Evolutionary conservation across 1,139 yeast species (phyloP), one percentile per base, ranked within the genome.

Genomic region (Yamadazyma aaseri): DNA sequence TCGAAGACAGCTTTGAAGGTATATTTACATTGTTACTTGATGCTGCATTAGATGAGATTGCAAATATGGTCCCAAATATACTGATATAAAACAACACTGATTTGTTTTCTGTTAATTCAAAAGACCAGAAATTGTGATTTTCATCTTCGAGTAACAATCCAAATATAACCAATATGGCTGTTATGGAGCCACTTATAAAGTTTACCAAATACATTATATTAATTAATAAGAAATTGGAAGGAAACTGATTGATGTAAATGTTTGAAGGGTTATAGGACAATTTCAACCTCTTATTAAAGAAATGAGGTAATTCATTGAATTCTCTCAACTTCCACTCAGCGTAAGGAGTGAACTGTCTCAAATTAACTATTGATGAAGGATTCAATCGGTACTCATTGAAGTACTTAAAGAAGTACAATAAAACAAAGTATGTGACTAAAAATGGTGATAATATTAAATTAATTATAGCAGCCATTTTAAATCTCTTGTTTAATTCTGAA

Each of bases 241-340:
- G 99, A 52, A 92, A 92, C 55, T 90, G 97, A 47, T 87, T 81
- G 36, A 92, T 79, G 53, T 92, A 92, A 11, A 79, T 75, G 33
- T 84, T 76, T 0, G 98, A 96, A 2, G 90, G 80, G 9, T 78
- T 84, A 27, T 79, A 75, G 31, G 97, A 86, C 45, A 86, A 60
- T 34, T 81, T 85, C 28, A 94, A 62, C 32, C 99, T 67, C 46
- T 81, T 79, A 39, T 79, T 79, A 56, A 92, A 92, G 26, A 92
- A 71, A 58, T 92, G 98, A 26, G 87, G 87, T 13, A 92, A 68
- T 56, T 92, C 99, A 55, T 92, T 92, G 55, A 85, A 87, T 53
- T 92, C 98, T 37, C 98, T 70, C 52, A 94, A 75, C 55, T 83
- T 86, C 97, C 98, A 92, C 52, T 86, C 92, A 0, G 97, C 97